A percentile compares a stretch with the other conserved stretches of the same genome.
These are phyloP conservation scores for Pichia californica DNA, from an alignment of 805 yeast genomes.

Conservation along the genomic window DNA sequence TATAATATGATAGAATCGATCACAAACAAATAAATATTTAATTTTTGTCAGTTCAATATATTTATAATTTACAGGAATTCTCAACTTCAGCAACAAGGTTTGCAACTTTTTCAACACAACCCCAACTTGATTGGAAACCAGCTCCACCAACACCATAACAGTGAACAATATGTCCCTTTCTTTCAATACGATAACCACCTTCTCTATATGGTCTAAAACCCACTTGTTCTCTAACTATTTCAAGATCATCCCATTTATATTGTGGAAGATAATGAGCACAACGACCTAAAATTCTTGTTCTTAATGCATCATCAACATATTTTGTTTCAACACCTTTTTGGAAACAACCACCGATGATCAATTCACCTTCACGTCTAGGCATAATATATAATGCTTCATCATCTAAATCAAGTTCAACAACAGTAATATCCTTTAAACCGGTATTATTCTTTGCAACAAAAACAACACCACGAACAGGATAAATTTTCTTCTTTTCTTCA, in stretches of 20 bases:
- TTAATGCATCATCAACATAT: conserved; percentile 36
- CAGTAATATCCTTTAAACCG: conserved; percentile 26
- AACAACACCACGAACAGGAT: conserved; percentile 58
- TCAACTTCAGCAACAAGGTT: background rate
- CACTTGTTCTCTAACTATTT: conserved; percentile 45
- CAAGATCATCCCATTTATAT: conserved; percentile 33
- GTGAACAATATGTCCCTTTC: conserved; percentile 45
- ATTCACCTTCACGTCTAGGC: conserved; percentile 73
- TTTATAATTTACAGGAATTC: background rate
- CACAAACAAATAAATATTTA: background rate
- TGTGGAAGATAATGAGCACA: conserved; percentile 39
- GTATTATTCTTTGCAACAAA: conserved; percentile 42
- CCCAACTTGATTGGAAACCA: conserved; percentile 52
- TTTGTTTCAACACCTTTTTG: conserved; percentile 17
- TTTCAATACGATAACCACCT: conserved; percentile 52
- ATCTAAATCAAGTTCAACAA: conserved; percentile 21
- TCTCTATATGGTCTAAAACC: conserved; percentile 64
- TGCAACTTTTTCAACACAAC: conserved; percentile 47
- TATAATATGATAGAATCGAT: too few species aligned
- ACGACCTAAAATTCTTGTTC: conserved; percentile 40
- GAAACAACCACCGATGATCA: conserved; percentile 54
- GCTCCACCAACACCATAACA: conserved; percentile 42
- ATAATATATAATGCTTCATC: conserved; percentile 51
- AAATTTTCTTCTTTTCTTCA: conserved; percentile 23
- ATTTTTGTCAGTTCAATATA: background rate